Percentiles rank a stretch among this genome's conserved stretches.
Evolutionary conservation across 1,139 yeast genomes (phyloP).

Genomic region (Taphrina betulina): DNA sequence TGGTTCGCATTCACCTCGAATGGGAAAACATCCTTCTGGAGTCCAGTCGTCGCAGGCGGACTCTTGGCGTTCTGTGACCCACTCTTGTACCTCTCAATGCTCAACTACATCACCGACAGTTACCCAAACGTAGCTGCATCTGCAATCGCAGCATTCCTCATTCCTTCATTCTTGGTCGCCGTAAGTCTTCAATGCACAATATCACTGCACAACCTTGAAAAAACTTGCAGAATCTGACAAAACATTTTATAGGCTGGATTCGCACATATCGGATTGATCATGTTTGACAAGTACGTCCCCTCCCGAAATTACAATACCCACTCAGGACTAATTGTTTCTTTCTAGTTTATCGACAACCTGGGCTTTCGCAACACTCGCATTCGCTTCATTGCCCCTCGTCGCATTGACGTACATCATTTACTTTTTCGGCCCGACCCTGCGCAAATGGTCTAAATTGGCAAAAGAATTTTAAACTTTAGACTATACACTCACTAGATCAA

Average conservation of each 20-base stretch:
- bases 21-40: constrained; percentile 35
- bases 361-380: constrained; percentile 32
- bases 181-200: no score
- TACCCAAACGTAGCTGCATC: constrained; percentile 60
- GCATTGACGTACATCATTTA: constrained; percentile 27
- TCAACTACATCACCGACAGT: constrained; percentile 56
- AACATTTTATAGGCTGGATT: no score
- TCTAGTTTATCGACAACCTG: constrained; percentile 28
- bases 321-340: no score
- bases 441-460: constrained; percentile 29
- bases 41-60: constrained; percentile 38
- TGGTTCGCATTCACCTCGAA: constrained; percentile 39
- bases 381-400: constrained; percentile 25
- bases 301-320: no score
- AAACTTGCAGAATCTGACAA: no score
- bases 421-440: constrained; percentile 32
- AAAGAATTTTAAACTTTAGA: constrained; percentile 1
- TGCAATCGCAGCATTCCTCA: constrained; percentile 57
- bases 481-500: no score
- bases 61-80: constrained; percentile 37
- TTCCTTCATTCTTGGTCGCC: constrained; percentile 33
- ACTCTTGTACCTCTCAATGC: constrained; percentile 46
- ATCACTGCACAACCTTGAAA: no score
- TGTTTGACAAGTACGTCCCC: no score
- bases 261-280: constrained; percentile 33